Evolutionary conservation across 108 stramenopile genomes (phyloP), one percentile per base, ranked within the genome.

Genomic region (Licmophora abbreviata): DNA sequence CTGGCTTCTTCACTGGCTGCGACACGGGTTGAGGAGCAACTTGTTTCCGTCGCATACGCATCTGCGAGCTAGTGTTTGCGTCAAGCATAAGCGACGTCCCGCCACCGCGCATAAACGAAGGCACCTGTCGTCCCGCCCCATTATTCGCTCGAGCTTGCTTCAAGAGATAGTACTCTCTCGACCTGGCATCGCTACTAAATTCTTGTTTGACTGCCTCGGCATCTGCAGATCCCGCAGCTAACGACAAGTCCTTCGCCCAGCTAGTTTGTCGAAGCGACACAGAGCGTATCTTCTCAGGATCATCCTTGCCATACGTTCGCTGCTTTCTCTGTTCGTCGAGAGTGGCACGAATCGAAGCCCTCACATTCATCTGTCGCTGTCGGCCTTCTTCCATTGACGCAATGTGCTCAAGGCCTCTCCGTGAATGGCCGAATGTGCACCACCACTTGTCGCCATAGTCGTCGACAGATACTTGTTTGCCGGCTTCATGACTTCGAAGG

Each of bases 351-450:
- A 82, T 66, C 22, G 88, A 76, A 8, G 53, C 64, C 30, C 62
- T 60, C 12, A 85, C 84, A 52, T 80, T 83, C 24, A 56, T 63
- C 12, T 85, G 77, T 22, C 84, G 74, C 51, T 86, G 79, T 18
- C 77, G 50, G 25, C 83, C 88, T 58, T 90, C 83, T 35, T 81
- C 77, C 17, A 80, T 69, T 12, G 82, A 81, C 11, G 81, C 88
- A 60, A 85, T 83, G 31, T 85, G 81, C 56, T 90, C 88, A 41
- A 90, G 60, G 10, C 88, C 88, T 15, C 88, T 56, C 21, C 88
- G 73, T 1, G 81, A 83, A 54, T 90, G 88, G 17, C 84, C 82
- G 61, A 85, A 90, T 29, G 74, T 66, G 60, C 81, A 80, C 88
- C 88, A 90, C 88, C 88, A 90, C 56, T 81, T 81, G 59, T 81